Percentiles rank a stretch among this genome's conserved stretches.
phyloP scores from a whole-genome alignment of 2,329 filamentous ascomycete genomes.

The Diplodia sapinea region DNA sequence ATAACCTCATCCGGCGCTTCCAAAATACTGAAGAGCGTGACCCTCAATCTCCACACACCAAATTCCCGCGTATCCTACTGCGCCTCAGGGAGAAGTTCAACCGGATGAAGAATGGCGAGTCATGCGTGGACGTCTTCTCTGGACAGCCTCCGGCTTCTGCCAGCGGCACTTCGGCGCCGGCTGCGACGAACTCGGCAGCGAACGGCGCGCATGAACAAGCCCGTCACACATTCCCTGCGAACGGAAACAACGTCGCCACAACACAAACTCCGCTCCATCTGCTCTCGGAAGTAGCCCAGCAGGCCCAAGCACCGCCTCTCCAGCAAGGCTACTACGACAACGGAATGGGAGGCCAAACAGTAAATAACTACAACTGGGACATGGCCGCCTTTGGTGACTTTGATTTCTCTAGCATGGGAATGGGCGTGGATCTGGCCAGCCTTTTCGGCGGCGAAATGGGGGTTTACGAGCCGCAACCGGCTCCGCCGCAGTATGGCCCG shows the following conservation, averaged over 20 bases:
- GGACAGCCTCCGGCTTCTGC: neutral
- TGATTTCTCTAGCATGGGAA: constrained; percentile 25
- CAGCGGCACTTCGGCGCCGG: neutral
- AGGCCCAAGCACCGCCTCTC: constrained; percentile 28
- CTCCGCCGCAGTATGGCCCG: constrained; percentile 1
- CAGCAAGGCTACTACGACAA: constrained; percentile 26
- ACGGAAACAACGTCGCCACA: constrained; percentile 36
- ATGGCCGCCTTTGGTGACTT: constrained; percentile 19
- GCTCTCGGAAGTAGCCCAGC: constrained; percentile 47
- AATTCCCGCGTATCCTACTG: constrained; percentile 55
- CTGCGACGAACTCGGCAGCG: neutral
- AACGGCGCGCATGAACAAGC: constrained; percentile 22
- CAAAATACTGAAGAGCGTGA: constrained; percentile 50
- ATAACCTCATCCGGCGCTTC: constrained; percentile 55
- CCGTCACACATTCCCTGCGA: constrained; percentile 43
- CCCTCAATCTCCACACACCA: constrained; percentile 52
- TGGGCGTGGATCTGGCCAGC: constrained; percentile 27
- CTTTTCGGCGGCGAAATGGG: constrained; percentile 25
- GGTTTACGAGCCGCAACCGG: constrained; percentile 3
- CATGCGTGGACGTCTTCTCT: constrained; percentile 17
- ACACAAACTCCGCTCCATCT: constrained; percentile 48
- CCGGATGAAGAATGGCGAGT: constrained; percentile 52
- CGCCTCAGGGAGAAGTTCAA: constrained; percentile 54
- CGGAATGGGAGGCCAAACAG: neutral
- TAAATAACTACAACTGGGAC: constrained; percentile 19